Conservation (phyloP, 192 early-diverging fungal genomes). For the Spizellomyces punctatus region DNA sequence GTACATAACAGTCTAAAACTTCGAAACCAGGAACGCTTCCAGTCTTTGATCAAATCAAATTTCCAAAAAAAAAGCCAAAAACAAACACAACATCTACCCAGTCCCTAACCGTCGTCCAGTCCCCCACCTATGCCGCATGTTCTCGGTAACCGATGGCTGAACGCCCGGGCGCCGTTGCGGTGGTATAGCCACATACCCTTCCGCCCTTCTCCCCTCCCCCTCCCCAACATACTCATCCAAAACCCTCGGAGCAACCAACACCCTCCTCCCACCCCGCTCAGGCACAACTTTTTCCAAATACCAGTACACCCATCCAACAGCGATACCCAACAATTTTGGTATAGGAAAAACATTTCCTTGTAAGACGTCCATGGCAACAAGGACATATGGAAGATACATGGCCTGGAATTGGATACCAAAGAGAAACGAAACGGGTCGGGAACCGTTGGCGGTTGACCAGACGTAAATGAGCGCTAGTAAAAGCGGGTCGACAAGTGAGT, state of each 20-base stretch:
- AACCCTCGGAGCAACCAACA: no score
- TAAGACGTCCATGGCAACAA: constrained; percentile 49
- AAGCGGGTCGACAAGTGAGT: constrained; percentile 43
- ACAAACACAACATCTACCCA: no score
- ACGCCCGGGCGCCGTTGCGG: background rate
- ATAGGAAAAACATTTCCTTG: constrained; percentile 44
- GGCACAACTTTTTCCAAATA: constrained; percentile 52
- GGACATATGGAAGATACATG: constrained; percentile 76
- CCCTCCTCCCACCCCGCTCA: no score
- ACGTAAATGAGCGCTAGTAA: constrained; percentile 70
- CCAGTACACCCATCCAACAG: constrained; percentile 73
- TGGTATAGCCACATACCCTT: background rate
- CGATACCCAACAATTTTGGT: constrained; percentile 65
- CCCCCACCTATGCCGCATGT: no score
- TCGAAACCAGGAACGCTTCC: no score
- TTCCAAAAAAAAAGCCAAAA: no score
- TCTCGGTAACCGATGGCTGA: no score
- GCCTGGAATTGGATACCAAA: constrained; percentile 76
- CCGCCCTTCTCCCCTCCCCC: constrained; percentile 11
- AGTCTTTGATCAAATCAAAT: no score
- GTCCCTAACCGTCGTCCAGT: no score
- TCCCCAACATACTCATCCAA: background rate
- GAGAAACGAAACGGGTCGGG: constrained; percentile 65
- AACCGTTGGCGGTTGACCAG: constrained; percentile 70
- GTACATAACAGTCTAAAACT: no score